phyloP scores from a whole-genome alignment of 805 yeast genomes.

The Candida takata region DNA sequence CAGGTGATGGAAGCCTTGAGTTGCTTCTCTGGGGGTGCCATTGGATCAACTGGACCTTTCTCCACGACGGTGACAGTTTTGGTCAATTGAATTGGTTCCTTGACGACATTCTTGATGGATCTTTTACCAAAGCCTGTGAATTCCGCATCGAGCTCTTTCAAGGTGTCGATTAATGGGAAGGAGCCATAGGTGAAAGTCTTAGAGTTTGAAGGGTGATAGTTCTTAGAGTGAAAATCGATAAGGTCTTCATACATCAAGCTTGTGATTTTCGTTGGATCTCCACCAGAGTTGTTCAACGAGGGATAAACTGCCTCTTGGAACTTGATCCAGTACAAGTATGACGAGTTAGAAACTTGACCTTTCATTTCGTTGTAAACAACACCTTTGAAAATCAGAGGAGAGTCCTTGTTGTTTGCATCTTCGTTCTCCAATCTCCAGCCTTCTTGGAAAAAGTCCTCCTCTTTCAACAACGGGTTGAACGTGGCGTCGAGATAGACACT shows the following conservation, averaged over 20 bases:
- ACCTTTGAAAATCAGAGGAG: slow-evolving; percentile 78
- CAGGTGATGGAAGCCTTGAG: slow-evolving; percentile 80
- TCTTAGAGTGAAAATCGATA: slow-evolving; percentile 61
- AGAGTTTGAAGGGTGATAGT: slow-evolving; percentile 89
- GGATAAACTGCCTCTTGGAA: slow-evolving; percentile 83
- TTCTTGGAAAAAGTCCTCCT: slow-evolving; percentile 85
- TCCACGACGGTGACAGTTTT: slow-evolving; percentile 31
- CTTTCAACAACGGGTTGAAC: slow-evolving; percentile 68
- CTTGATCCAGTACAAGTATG: slow-evolving; percentile 77
- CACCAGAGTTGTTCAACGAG: slow-evolving; percentile 83
- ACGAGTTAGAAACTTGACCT: slow-evolving; percentile 87
- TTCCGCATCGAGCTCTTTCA: slow-evolving; percentile 46
- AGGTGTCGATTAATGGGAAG: slow-evolving; percentile 54
- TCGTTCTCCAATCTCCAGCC: slow-evolving; percentile 94
- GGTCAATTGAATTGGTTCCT: slow-evolving; percentile 26
- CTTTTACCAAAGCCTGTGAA: slow-evolving; percentile 50
- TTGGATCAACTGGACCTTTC: slow-evolving; percentile 79
- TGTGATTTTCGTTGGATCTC: slow-evolving; percentile 82
- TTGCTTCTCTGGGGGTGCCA: slow-evolving; percentile 61
- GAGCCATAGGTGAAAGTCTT: slow-evolving; percentile 84
- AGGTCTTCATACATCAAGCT: slow-evolving; percentile 68
- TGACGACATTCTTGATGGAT: slow-evolving; percentile 25
- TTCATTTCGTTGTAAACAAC: slow-evolving; percentile 98
- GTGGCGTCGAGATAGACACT: slow-evolving; percentile 86
- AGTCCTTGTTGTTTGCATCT: slow-evolving; percentile 43